These are phyloP conservation scores for Tetramitus jugosus DNA, from an alignment of 208 protist genomes.

Conservation along the genomic window DNA sequence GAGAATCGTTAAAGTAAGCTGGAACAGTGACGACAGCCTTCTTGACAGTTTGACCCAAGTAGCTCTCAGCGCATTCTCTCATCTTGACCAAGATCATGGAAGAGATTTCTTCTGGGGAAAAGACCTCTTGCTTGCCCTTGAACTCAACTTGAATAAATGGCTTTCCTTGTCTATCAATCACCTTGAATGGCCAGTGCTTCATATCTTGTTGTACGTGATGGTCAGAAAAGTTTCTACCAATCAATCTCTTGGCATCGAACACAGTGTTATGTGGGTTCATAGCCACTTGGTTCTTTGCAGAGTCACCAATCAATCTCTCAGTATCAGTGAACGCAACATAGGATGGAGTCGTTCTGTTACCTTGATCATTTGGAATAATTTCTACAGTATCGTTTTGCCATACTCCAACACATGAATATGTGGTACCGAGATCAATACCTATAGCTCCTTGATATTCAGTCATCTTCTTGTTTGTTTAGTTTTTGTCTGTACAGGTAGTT, in stretches of 20 bases:
- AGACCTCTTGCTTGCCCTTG: conserved; percentile 54
- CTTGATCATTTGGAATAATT: conserved; percentile 91
- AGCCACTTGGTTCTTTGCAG: conserved; percentile 74
- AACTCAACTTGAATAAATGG: conserved; percentile 58
- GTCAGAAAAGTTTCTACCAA: conserved; percentile 80
- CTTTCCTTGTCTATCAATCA: conserved; percentile 48
- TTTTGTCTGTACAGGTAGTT: too few relatives aligned
- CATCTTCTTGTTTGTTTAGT: not conserved
- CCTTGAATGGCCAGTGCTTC: conserved; percentile 84
- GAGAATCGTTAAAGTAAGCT: conserved; percentile 93
- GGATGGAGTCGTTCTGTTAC: conserved; percentile 87
- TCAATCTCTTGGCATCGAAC: conserved; percentile 75
- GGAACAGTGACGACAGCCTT: conserved; percentile 92
- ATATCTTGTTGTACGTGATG: conserved; percentile 80
- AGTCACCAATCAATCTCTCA: conserved; percentile 72
- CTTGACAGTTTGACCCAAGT: conserved; percentile 78
- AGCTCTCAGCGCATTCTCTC: conserved; percentile 86
- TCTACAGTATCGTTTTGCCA: conserved; percentile 86
- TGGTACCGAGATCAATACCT: conserved; percentile 90
- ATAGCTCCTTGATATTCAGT: conserved; percentile 38
- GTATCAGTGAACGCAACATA: conserved; percentile 86
- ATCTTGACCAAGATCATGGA: conserved; percentile 85
- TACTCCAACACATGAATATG: conserved; percentile 92
- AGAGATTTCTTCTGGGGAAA: conserved; percentile 79
- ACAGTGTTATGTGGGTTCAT: conserved; percentile 71